Percentiles rank a stretch among this genome's conserved stretches.
These are phyloP conservation scores for Corinectria fuckeliana DNA, from an alignment of 2,329 filamentous ascomycete genomes.

Conservation along the genomic window DNA sequence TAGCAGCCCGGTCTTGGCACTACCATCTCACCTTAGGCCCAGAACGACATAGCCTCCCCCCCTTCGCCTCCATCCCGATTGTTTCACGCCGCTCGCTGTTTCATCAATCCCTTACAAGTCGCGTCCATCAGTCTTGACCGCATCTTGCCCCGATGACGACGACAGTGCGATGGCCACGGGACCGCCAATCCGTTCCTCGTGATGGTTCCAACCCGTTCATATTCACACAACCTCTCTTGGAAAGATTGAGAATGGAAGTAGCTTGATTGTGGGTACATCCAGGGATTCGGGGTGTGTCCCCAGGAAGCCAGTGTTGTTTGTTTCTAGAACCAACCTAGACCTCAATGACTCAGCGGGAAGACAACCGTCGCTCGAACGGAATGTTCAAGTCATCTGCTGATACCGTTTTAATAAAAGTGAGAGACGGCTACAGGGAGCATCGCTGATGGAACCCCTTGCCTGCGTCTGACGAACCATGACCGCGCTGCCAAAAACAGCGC, in stretches of 20 bases:
- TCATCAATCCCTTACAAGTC: conserved; percentile 10
- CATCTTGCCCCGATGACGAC: not conserved
- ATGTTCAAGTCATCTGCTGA: conserved; percentile 8
- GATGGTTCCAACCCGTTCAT: not conserved
- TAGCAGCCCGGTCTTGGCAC: conserved; percentile 23
- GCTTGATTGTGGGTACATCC: not conserved
- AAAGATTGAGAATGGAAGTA: not conserved
- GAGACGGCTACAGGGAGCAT: conserved; percentile 13
- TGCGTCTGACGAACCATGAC: conserved; percentile 18
- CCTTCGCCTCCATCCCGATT: conserved; percentile 22
- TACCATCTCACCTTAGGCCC: conserved; percentile 23
- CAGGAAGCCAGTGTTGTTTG: not conserved
- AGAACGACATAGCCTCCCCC: conserved; percentile 12
- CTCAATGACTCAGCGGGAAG: not conserved
- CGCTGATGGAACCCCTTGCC: conserved; percentile 15
- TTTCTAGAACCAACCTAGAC: not conserved
- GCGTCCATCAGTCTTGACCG: not conserved
- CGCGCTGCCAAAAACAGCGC: conserved; percentile 13
- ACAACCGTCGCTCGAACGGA: conserved; percentile 7
- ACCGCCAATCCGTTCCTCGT: not conserved
- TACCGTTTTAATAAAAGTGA: conserved; percentile 2
- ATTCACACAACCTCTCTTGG: not conserved
- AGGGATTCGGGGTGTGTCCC: not conserved
- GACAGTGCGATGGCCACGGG: conserved; percentile 1
- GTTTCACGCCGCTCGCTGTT: conserved; percentile 28